phyloP scores from a whole-genome alignment of 2,329 filamentous ascomycete genomes.

The Pyricularia grisea region DNA sequence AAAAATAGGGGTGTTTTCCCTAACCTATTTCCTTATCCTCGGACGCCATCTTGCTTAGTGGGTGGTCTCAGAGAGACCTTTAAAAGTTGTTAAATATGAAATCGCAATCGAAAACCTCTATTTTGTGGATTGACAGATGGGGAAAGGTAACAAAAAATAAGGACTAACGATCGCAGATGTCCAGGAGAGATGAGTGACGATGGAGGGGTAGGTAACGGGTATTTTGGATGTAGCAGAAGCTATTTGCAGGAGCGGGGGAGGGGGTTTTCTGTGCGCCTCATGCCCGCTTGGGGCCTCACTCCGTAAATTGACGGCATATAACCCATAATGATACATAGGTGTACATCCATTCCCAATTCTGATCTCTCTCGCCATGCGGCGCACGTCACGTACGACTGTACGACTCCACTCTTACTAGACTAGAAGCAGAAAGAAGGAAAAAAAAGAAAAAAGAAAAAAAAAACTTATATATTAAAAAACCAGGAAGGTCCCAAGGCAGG shows the following conservation, averaged over 20 bases:
- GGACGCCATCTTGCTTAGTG: conserved; percentile 15
- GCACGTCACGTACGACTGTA: background rate
- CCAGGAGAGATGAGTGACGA: background rate
- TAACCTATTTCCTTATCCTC: conserved; percentile 35
- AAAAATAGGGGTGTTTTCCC: conserved; percentile 12
- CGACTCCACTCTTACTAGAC: background rate
- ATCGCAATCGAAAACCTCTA: background rate
- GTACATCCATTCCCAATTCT: background rate
- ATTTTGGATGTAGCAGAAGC: conserved; percentile 1
- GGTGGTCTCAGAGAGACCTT: background rate
- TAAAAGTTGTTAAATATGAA: background rate
- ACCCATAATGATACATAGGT: background rate
- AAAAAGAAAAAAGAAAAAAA: background rate
- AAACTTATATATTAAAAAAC: background rate
- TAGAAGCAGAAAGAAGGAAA: no score
- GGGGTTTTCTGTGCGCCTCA: conserved; percentile 3
- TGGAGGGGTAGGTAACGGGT: conserved; percentile 4
- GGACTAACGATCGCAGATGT: background rate
- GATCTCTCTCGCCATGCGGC: background rate
- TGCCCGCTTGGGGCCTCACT: conserved; percentile 1
- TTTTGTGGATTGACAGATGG: background rate
- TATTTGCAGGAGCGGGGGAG: conserved; percentile 4
- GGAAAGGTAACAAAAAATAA: background rate
- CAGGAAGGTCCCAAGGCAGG: background rate
- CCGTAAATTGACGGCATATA: background rate